Evolutionary conservation across 768 basidiomycete genomes (phyloP).

Genomic region (Epithele typhae): DNA sequence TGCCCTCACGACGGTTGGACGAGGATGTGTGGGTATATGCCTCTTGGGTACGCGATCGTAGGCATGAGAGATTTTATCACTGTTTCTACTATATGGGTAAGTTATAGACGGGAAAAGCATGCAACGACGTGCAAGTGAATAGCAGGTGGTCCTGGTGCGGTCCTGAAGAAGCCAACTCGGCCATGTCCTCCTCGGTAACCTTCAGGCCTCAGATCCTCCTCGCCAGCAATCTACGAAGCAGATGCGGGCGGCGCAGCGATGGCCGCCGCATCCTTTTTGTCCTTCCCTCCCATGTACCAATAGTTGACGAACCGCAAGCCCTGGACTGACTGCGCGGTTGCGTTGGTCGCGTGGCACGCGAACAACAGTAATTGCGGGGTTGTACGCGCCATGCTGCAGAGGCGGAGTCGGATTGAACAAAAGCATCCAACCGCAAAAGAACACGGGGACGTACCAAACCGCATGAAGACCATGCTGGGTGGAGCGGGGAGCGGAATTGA

Average conservation of each 20-base stretch:
- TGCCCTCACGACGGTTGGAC: neutral
- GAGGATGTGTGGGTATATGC: neutral
- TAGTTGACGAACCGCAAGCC: slow-evolving; percentile 85
- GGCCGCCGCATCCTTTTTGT: slow-evolving; percentile 42
- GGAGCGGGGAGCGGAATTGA: neutral
- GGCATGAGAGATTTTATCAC: neutral
- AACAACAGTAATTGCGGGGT: slow-evolving; percentile 95
- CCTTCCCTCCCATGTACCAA: slow-evolving; percentile 86
- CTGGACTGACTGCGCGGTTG: slow-evolving; percentile 80
- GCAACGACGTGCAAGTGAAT: neutral
- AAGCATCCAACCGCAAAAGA: neutral
- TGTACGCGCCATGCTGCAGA: slow-evolving; percentile 86
- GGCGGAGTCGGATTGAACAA: neutral
- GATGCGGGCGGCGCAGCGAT: slow-evolving; percentile 39
- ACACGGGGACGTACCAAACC: slow-evolving; percentile 58
- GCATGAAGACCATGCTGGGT: slow-evolving; percentile 80
- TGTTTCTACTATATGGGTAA: slow-evolving; percentile 6
- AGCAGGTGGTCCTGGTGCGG: slow-evolving; percentile 18
- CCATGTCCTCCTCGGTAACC: neutral
- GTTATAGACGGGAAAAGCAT: slow-evolving; percentile 6
- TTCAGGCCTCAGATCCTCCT: neutral
- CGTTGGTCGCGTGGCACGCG: slow-evolving; percentile 91
- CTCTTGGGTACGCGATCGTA: neutral
- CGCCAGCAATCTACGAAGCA: neutral
- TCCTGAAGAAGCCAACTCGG: no score